Evolutionary conservation across 2,329 filamentous ascomycete genomes (phyloP), one percentile per base, ranked within the genome.

Genomic region (Pseudogymnoascus sp.): DNA sequence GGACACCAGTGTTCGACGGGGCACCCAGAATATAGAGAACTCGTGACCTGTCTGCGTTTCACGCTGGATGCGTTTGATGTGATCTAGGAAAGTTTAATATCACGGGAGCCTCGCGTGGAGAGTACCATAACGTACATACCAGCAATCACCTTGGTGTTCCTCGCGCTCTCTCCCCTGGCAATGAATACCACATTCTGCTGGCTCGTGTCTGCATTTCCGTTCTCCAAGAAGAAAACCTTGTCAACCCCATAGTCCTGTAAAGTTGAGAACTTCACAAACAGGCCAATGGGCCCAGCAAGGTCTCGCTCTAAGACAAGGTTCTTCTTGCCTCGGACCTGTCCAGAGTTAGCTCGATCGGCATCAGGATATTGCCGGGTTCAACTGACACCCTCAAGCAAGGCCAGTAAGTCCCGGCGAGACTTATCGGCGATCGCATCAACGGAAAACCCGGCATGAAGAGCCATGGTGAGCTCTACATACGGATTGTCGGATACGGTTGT

Each of bases 241-340:
- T 97, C 92, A 68, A 99, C 92, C 31, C 95, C 95, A 77, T 97
- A 97, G 71, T 99, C 94, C 72, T 97, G 91, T 13, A 97, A 82
- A 8, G 90, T 93, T 21, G 93, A 93, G 71, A 97, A 96, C 74
- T 97, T 97, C 77, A 96, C 91, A 67, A 99, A 88, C 63, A 93
- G 82, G 63, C 92, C 91, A 68, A 99, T 83, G 31, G 92, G 90
- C 24, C 93, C 94, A 67, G 93, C 92, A 68, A 99, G 82, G 69
- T 87, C 87, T 75, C 89, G 90, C 74, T 97, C 93, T 71, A 99
- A 88, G 60, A 99, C 89, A 64, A 99, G 81, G 71, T 97, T 97
- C 82, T 99, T 99, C 84, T 97, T 99, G 68, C 95, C 95, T 73
- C 93, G 90, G 67, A 97, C 91, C 94, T 99, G 71, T 47, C 65